Percentiles rank a stretch among this genome's conserved stretches.
phyloP scores from a whole-genome alignment of 805 yeast species.

The Candida silvatica region DNA sequence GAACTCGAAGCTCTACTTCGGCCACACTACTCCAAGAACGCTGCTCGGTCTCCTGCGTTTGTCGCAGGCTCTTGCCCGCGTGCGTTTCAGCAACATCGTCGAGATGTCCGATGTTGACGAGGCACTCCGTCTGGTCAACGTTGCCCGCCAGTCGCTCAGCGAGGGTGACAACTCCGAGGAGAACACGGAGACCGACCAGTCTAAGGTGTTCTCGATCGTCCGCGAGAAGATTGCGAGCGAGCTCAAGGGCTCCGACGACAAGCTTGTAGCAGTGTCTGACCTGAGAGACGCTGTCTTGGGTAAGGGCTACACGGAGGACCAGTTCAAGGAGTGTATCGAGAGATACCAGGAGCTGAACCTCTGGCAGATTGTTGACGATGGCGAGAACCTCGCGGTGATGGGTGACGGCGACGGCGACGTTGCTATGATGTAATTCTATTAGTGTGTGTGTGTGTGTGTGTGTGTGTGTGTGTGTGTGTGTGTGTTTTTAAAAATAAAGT shows the following conservation, averaged over 20 bases:
- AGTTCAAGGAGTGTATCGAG: slow-evolving; percentile 63
- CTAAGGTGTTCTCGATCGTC: slow-evolving; percentile 67
- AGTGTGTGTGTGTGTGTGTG: neutral
- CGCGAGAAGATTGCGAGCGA: slow-evolving; percentile 30
- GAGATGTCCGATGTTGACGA: slow-evolving; percentile 84
- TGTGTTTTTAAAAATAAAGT: too few species aligned
- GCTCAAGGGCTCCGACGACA: slow-evolving; percentile 22
- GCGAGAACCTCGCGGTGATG: slow-evolving; percentile 46
- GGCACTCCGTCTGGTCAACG: slow-evolving; percentile 79
- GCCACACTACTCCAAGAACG: slow-evolving; percentile 94
- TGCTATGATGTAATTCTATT: slow-evolving; percentile 5
- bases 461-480: too few species aligned
- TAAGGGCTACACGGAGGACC: slow-evolving; percentile 77
- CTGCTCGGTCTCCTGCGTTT: slow-evolving; percentile 83
- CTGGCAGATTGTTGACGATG: slow-evolving; percentile 71
- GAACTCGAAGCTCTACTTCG: slow-evolving; percentile 68
- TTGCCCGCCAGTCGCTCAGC: slow-evolving; percentile 77
- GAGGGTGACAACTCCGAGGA: slow-evolving; percentile 37
- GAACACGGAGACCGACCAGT: slow-evolving; percentile 56
- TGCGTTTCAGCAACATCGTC: slow-evolving; percentile 72
- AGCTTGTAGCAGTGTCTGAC: slow-evolving; percentile 32
- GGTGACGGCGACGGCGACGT: slow-evolving; percentile 25
- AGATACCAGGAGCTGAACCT: slow-evolving; percentile 67
- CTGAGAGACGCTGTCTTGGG: slow-evolving; percentile 61
- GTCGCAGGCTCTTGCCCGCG: slow-evolving; percentile 90